Base-by-base conservation (phyloP, 192 early-diverging fungal species). In the Entomortierella parvispora region DNA sequence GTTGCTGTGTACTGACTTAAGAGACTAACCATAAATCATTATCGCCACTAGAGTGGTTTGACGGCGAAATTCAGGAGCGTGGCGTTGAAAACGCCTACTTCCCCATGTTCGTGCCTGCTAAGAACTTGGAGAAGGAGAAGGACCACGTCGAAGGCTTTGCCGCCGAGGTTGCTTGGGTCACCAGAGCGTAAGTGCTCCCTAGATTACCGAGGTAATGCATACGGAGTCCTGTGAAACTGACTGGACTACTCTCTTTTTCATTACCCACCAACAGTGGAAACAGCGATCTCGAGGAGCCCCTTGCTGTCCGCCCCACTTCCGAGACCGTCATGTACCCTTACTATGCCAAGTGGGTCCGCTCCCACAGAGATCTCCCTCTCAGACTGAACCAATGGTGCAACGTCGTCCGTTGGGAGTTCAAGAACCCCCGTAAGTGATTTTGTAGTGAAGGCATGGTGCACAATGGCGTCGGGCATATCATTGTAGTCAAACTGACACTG, bases 401-500 rank as follows among this genome's bases (percentile, higher is more conserved):
- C 71, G 97, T 99, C 68, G 98, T 99, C 47, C 93, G 98, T 66
- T 99, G 98, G 98, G 98, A 99, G 87, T 99, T 99, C 86, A 99
- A 99, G 87, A 93, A 99, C 85, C 96, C 96, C 47, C 95, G 88
- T 90, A 85, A 82, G 89, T 83, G n/a, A n/a, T n/a, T n/a, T n/a
- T n/a, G n/a, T n/a, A 33, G 18, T 32, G 25, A 4, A 8, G 11
- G n/a, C 17, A n/a, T n/a, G n/a, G 14, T 47, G 14, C n/a, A n/a
- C 45, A n/a, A n/a, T 15, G 14, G 45, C 45, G 45, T n/a, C 14
- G 45, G 14, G 14, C 14, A 15, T 47, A 47, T 15, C 45, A 12
- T 31, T 54, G 37, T 31, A 43, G 9, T 47, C 17, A 17, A 33
- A 46, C 2, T 32, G 11, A 20, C n/a, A n/a, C n/a, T 33, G 10